These are phyloP conservation scores for Borealophlyctis nickersoniae DNA, from an alignment of 192 early-diverging fungal genomes.

Conservation along the genomic window DNA sequence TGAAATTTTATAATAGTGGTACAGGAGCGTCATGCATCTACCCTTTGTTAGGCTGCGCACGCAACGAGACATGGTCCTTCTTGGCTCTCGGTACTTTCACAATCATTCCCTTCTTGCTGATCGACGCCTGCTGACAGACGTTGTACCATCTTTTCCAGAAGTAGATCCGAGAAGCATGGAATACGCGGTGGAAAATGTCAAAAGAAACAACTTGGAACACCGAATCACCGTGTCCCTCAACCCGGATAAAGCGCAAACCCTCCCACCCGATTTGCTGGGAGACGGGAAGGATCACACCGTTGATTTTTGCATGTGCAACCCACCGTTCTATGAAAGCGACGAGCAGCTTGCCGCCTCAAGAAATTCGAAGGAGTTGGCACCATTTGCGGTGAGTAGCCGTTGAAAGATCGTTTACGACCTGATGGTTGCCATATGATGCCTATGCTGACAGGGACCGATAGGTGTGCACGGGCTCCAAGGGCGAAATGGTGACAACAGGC, in stretches of 20 bases:
- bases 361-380: constrained; percentile 46
- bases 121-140: not conserved
- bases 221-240: constrained; percentile 53
- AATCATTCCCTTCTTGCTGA: not conserved
- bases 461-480: constrained; percentile 54
- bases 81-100: constrained; percentile 60
- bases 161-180: constrained; percentile 61
- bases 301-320: constrained; percentile 88
- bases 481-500: constrained; percentile 77
- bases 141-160: constrained; percentile 40
- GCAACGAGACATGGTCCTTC: constrained; percentile 62
- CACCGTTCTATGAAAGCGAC: constrained; percentile 74
- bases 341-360: constrained; percentile 53
- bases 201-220: constrained; percentile 53
- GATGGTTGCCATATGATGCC: too few relatives aligned
- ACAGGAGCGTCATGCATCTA: constrained; percentile 91
- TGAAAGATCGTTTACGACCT: too few relatives aligned
- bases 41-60: constrained; percentile 69
- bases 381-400: constrained; percentile 46
- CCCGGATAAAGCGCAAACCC: constrained; percentile 16
- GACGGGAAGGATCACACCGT: constrained; percentile 9
- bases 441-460: too few relatives aligned
- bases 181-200: constrained; percentile 65
- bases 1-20: constrained; percentile 48
- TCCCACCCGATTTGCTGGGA: constrained; percentile 16